Conservation (phyloP, 2,329 filamentous ascomycete species). For the Lasiodiplodia sp. region DNA sequence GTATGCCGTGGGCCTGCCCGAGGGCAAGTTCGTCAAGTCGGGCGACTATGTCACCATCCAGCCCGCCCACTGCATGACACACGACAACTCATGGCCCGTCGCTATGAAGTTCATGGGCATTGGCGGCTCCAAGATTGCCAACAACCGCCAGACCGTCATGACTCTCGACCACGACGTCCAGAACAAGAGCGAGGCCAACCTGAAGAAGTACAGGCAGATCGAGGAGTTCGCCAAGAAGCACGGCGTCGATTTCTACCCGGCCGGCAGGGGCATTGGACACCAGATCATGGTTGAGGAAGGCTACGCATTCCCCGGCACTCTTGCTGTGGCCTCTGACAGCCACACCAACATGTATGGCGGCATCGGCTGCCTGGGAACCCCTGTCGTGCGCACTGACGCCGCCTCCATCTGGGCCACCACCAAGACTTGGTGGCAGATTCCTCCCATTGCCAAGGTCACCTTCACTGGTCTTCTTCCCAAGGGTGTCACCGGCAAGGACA, state of each 20-base stretch:
- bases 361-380: constrained; percentile 76
- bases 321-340: constrained; percentile 79
- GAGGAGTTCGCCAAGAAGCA: constrained; percentile 82
- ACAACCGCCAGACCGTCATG: constrained; percentile 79
- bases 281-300: constrained; percentile 91
- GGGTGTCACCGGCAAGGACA: constrained; percentile 91
- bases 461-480: constrained; percentile 76
- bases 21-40: constrained; percentile 75
- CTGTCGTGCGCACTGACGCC: constrained; percentile 87
- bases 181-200: constrained; percentile 77
- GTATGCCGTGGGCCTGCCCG: constrained; percentile 76
- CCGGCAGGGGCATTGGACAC: constrained; percentile 84
- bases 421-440: constrained; percentile 87
- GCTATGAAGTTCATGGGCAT: constrained; percentile 83
- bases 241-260: constrained; percentile 78
- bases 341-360: constrained; percentile 88
- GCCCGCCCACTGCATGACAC: constrained; percentile 81
- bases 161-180: constrained; percentile 89
- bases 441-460: constrained; percentile 81
- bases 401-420: constrained; percentile 85
- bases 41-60: constrained; percentile 85
- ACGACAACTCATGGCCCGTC: constrained; percentile 83
- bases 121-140: constrained; percentile 75
- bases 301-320: constrained; percentile 83
- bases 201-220: constrained; percentile 84